A percentile compares a stretch with the other conserved stretches of the same genome.
phyloP scores from a whole-genome alignment of 2,329 filamentous ascomycete species.

The Xylariomycetidae sp. region DNA sequence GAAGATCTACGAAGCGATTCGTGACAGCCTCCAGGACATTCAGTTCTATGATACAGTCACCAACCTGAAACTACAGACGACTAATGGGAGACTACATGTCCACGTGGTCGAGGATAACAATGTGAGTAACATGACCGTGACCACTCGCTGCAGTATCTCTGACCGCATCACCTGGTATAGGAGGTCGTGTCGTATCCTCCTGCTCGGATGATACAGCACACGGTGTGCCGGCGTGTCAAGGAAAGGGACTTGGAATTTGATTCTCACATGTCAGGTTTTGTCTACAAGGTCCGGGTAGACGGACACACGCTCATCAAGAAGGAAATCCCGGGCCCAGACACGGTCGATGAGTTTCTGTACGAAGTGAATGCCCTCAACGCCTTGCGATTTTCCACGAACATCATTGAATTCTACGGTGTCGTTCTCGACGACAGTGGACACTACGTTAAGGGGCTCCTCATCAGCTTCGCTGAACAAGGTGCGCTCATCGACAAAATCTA shows the following conservation, averaged over 20 bases:
- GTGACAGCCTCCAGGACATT: constrained; percentile 86
- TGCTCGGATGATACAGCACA: constrained; percentile 65
- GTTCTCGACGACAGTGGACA: constrained; percentile 73
- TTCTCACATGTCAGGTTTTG: constrained; percentile 91
- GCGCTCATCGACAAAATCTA: constrained; percentile 88
- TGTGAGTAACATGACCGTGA: constrained; percentile 40
- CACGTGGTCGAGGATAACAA: constrained; percentile 97
- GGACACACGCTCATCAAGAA: constrained; percentile 82
- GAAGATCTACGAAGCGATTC: constrained; percentile 90
- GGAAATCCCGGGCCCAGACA: constrained; percentile 93
- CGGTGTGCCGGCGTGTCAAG: constrained; percentile 56
- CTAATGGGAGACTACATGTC: constrained; percentile 81
- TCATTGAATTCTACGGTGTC: constrained; percentile 82
- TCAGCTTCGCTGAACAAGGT: constrained; percentile 80
- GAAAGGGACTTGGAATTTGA: constrained; percentile 80
- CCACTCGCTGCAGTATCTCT: no score
- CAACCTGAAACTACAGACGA: constrained; percentile 88
- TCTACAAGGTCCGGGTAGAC: constrained; percentile 79
- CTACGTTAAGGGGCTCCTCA: constrained; percentile 79
- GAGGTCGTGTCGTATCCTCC: constrained; percentile 88
- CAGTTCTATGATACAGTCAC: constrained; percentile 96
- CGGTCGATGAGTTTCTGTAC: constrained; percentile 93
- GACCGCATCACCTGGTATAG: constrained; percentile 23
- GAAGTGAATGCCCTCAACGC: constrained; percentile 91
- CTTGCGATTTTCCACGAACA: constrained; percentile 64